Conservation (phyloP, 352 stramenopile genomes). For the Phytophthora idaei region DNA sequence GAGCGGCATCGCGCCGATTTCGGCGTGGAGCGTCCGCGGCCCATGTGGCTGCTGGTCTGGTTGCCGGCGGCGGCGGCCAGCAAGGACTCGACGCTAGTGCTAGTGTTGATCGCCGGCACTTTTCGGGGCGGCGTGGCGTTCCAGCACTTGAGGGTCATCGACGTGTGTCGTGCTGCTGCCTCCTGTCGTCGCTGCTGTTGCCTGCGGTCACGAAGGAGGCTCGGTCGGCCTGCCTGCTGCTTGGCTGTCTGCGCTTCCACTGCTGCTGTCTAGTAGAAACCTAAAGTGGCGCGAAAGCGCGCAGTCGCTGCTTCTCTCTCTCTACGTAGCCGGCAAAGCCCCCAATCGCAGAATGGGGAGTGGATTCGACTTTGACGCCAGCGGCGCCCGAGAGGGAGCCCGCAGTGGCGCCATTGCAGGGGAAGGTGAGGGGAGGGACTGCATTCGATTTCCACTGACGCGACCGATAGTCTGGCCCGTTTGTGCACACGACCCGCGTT, state of each 20-base stretch:
- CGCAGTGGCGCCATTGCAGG: conserved; percentile 44
- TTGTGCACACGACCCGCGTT: conserved; percentile 5
- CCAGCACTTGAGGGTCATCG: conserved; percentile 74
- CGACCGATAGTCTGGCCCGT: conserved; percentile 24
- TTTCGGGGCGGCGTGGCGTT: conserved; percentile 43
- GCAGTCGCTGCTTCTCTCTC: not conserved
- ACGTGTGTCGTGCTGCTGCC: conserved; percentile 11
- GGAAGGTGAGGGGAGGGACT: conserved; percentile 38
- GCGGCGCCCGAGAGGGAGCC: conserved; percentile 23
- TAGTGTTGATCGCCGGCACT: conserved; percentile 29
- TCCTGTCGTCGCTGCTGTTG: conserved; percentile 16
- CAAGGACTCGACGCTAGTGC: conserved; percentile 36
- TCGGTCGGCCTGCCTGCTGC: conserved; percentile 12
- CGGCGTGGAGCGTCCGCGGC: conserved; percentile 20
- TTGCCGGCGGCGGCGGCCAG: conserved; percentile 18
- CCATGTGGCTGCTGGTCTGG: conserved; percentile 22
- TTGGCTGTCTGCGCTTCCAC: conserved; percentile 1
- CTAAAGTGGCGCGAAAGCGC: conserved; percentile 10
- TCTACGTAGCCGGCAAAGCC: conserved; percentile 24
- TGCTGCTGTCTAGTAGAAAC: conserved; percentile 4
- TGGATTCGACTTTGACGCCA: conserved; percentile 39
- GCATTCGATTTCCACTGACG: conserved; percentile 32
- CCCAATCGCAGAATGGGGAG: conserved; percentile 44
- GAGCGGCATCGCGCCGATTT: conserved; percentile 51
- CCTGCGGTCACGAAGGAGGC: conserved; percentile 1